phyloP scores from a whole-genome alignment of 352 stramenopile species.

The Phytopythium litorale region DNA sequence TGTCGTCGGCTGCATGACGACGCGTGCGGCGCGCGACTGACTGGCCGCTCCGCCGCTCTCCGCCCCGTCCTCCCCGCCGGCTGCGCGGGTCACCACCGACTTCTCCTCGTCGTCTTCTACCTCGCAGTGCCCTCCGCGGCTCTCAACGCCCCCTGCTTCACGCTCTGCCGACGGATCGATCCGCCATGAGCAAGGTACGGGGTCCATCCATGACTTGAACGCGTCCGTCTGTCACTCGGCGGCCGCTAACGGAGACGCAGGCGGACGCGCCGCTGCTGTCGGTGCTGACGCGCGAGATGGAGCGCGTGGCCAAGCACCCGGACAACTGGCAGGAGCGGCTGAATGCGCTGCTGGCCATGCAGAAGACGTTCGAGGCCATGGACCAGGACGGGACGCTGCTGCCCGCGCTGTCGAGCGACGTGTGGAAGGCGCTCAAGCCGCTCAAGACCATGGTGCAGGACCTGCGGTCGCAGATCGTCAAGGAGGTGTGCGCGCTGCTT shows the following conservation, averaged over 20 bases:
- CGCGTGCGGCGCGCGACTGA: background rate
- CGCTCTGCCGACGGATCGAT: background rate
- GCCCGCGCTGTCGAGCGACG: conserved; percentile 39
- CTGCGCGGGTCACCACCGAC: background rate
- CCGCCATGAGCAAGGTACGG: conserved; percentile 4
- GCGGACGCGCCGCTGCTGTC: conserved; percentile 30
- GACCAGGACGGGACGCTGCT: conserved; percentile 25
- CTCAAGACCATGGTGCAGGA: conserved; percentile 75
- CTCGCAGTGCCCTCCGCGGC: background rate
- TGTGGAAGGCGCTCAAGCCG: conserved; percentile 73
- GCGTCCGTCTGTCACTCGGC: no score
- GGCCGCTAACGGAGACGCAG: background rate
- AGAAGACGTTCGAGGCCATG: conserved; percentile 59
- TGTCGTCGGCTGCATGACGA: background rate
- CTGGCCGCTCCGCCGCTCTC: no score
- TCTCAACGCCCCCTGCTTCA: background rate
- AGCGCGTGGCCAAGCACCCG: conserved; percentile 64
- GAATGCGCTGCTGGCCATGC: conserved; percentile 57
- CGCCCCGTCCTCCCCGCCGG: no score
- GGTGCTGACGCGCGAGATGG: conserved; percentile 60
- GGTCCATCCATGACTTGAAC: no score
- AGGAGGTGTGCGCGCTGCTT: conserved; percentile 70
- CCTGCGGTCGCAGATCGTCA: conserved; percentile 83
- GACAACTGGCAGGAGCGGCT: conserved; percentile 85
- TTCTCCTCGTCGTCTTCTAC: background rate